These are phyloP conservation scores for Trametes meyenii DNA, from an alignment of 768 basidiomycete genomes.

Conservation along the genomic window DNA sequence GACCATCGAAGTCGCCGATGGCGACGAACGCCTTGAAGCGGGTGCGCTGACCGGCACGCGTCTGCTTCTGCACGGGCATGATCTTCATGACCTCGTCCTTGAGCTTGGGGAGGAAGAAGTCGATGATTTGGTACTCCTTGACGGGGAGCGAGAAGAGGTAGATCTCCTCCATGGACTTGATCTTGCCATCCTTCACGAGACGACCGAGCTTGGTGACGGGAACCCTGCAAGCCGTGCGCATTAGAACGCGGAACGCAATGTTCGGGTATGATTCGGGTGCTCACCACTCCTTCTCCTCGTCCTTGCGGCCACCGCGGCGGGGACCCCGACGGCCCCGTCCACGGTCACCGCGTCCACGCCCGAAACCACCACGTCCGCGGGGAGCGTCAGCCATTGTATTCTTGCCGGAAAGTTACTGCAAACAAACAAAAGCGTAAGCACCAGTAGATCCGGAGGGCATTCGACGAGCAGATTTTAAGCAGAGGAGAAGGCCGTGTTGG, in stretches of 20 bases:
- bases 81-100: constrained; percentile 99
- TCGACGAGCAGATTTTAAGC: neutral
- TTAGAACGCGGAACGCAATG: constrained; percentile 9
- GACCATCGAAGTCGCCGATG: constrained; percentile 97
- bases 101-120: constrained; percentile 98
- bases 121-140: constrained; percentile 99
- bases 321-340: constrained; percentile 74
- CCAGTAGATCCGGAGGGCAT: constrained; percentile 20
- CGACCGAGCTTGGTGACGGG: constrained; percentile 99
- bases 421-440: constrained; percentile 18
- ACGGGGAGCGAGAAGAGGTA: constrained; percentile 99
- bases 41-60: constrained; percentile 98
- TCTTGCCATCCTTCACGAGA: constrained; percentile 99
- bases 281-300: constrained; percentile 99
- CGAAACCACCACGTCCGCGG: constrained; percentile 83
- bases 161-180: constrained; percentile 99
- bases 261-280: constrained; percentile 25
- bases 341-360: constrained; percentile 83
- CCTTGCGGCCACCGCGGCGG: constrained; percentile 96
- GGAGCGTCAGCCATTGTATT: constrained; percentile 75
- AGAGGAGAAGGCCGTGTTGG: neutral
- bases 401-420: constrained; percentile 28
- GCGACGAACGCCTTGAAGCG: constrained; percentile 99
- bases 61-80: constrained; percentile 99
- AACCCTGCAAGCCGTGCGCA: constrained; percentile 53